A percentile compares a stretch with the other conserved stretches of the same genome.
phyloP scores from a whole-genome alignment of 345 rosid species.

The Triadica sebifera region DNA sequence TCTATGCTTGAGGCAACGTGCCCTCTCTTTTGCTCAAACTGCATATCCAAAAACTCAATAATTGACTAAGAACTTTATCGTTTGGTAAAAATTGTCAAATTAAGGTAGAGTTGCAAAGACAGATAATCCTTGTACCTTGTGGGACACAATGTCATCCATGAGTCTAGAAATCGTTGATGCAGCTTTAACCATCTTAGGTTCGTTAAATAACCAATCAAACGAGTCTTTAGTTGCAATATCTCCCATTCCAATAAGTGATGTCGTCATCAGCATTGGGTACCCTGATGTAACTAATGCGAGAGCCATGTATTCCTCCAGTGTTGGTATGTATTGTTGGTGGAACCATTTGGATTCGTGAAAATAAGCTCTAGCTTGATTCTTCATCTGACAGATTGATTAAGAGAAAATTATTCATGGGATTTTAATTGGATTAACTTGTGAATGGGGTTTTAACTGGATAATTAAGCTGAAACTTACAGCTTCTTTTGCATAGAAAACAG shows the following conservation, averaged over 20 bases:
- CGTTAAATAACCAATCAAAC: conserved; percentile 19
- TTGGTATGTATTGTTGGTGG: conserved; percentile 18
- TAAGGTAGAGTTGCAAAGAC: no score
- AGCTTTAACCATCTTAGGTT: conserved; percentile 25
- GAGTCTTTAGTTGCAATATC: conserved; percentile 20
- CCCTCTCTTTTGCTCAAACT: conserved; percentile 27
- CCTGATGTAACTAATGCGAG: conserved; percentile 15
- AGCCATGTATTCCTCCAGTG: conserved; percentile 32
- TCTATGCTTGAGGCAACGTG: conserved; percentile 21
- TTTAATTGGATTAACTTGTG: not conserved
- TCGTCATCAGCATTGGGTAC: conserved; percentile 12
- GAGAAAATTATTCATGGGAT: not conserved
- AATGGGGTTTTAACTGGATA: not conserved
- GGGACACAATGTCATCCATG: conserved; percentile 29
- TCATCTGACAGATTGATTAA: conserved; percentile 13
- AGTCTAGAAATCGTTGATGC: conserved; percentile 22
- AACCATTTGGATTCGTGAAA: conserved; percentile 35
- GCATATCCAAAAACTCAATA: no score
- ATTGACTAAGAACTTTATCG: no score
- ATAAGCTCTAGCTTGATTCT: conserved; percentile 12
- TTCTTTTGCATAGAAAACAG: conserved; percentile 1
- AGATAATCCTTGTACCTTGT: not conserved
- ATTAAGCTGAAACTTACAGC: not conserved
- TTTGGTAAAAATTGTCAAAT: no score
- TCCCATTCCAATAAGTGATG: conserved; percentile 27